A percentile compares a stretch with the other conserved stretches of the same genome.
Conservation (phyloP, 768 basidiomycete genomes). For the Tulasnella sp. region DNA sequence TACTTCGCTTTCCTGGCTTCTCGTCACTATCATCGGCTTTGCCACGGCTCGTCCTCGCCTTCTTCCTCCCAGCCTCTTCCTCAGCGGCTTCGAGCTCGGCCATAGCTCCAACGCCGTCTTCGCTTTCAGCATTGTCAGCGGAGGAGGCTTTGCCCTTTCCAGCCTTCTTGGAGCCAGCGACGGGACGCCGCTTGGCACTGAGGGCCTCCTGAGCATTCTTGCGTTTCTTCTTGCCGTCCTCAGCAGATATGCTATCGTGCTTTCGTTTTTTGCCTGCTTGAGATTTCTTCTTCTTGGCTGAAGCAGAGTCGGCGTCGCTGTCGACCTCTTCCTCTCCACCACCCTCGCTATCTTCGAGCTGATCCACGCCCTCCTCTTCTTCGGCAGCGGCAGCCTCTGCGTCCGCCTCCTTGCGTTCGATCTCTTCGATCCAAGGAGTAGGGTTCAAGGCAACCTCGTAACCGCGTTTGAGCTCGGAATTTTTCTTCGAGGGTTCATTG, state of each 20-base stretch:
- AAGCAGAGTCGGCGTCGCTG: conserved; percentile 44
- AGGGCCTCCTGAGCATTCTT: conserved; percentile 44
- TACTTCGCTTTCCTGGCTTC: conserved; percentile 40
- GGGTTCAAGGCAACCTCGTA: conserved; percentile 67
- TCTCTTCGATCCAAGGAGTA: conserved; percentile 50
- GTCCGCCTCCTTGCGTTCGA: conserved; percentile 43
- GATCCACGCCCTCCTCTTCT: conserved; percentile 61
- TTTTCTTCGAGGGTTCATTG: conserved; percentile 69
- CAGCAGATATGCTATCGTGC: conserved; percentile 40
- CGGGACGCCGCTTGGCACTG: conserved; percentile 24
- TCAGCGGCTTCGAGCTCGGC: conserved; percentile 43
- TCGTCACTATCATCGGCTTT: conserved; percentile 17
- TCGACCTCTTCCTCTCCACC: conserved; percentile 50
- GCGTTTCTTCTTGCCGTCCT: conserved; percentile 49
- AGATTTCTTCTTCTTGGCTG: conserved; percentile 38
- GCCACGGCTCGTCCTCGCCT: conserved; percentile 38
- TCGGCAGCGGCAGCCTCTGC: conserved; percentile 44
- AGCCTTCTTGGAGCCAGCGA: conserved; percentile 30
- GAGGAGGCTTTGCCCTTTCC: conserved; percentile 46
- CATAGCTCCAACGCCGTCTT: conserved; percentile 39
- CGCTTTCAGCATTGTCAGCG: conserved; percentile 43
- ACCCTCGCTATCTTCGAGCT: conserved; percentile 54
- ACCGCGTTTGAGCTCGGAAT: conserved; percentile 71
- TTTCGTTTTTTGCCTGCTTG: conserved; percentile 38
- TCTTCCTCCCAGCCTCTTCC: conserved; percentile 36